Base-by-base conservation (phyloP, 2,329 filamentous ascomycete species). In the Ophiocordyceps unilateralis region DNA sequence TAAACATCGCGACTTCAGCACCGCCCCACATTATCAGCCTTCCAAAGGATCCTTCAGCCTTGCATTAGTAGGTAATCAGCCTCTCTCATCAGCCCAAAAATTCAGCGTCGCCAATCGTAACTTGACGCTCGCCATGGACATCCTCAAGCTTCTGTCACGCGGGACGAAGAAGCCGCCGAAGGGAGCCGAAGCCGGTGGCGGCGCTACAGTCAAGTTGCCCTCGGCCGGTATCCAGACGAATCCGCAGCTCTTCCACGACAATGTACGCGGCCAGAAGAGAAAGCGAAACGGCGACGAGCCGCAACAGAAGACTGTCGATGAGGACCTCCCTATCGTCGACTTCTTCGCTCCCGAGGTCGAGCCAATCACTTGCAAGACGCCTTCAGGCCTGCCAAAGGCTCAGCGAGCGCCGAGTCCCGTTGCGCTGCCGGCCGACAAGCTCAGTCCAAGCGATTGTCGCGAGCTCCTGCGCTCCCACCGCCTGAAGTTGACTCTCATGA, bases 401-500 rank as follows among this genome's bases (percentile, higher is more conserved):
- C 32, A 36, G 17, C 56, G 47, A 44, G 52, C 42, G 49, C 47
- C 52, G 14, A 58, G 58, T 19, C 58, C 61, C 12, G 45, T 40
- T 5, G 47, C 49, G 3, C 39, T 48, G 10, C 48, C 53, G 11
- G 52, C 56, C 15, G 55, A 55, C 42, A 56, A 62, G 42, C 51
- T 86, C 51, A 74, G 76, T 51, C 72, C 82, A 52, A 78, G 81
- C 44, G 76, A 88, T 56, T 80, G 83, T 51, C 79, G 81, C 51
- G 75, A 79, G 46, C 68, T 89, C 11, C 63, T 94, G 47, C 78
- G 79, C 47, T 81, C 78, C 44, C 86, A 94, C 60, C 83, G 87
- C 49, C 68, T 95, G 49, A 94, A 94, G 59, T 73, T 93, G 34
- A 84, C 83, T 0, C 66, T 93, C 41, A 64, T 94, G n/a, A 75